Percentiles rank a stretch among this genome's conserved stretches.
These are phyloP conservation scores for Peronospora destructor DNA, from an alignment of 352 stramenopile species.

Conservation along the genomic window DNA sequence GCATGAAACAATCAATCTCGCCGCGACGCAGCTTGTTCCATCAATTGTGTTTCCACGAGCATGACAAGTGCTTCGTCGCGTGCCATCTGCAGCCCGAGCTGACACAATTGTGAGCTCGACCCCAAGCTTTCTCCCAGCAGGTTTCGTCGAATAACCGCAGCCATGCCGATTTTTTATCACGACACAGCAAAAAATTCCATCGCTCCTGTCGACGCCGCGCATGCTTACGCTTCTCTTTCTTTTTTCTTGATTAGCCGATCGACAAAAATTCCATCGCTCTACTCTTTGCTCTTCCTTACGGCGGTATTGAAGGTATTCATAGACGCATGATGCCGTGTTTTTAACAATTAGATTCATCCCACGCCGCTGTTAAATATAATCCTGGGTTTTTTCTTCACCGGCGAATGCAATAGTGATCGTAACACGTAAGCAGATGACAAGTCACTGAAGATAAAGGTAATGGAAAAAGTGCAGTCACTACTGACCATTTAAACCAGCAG, in stretches of 20 bases:
- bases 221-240: constrained; percentile 2
- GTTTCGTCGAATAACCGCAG: constrained; percentile 22
- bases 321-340: neutral
- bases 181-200: constrained; percentile 3
- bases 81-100: constrained; percentile 15
- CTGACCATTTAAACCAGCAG: too few species aligned
- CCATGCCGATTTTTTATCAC: constrained; percentile 9
- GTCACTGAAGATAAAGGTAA: too few species aligned
- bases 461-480: too few species aligned
- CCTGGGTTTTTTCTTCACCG: neutral
- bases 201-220: neutral
- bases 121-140: constrained; percentile 26
- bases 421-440: too few species aligned
- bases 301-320: neutral
- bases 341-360: neutral
- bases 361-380: too few species aligned
- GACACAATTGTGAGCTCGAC: constrained; percentile 26
- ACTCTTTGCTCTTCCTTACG: constrained; percentile 18
- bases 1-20: constrained; percentile 25
- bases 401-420: too few species aligned
- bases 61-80: constrained; percentile 22
- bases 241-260: constrained; percentile 15
- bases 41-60: constrained; percentile 26
- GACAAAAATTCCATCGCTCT: constrained; percentile 21
- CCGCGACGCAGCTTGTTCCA: constrained; percentile 24